phyloP scores from a whole-genome alignment of 495 filamentous ascomycete genomes.

The Lepraria neglecta region DNA sequence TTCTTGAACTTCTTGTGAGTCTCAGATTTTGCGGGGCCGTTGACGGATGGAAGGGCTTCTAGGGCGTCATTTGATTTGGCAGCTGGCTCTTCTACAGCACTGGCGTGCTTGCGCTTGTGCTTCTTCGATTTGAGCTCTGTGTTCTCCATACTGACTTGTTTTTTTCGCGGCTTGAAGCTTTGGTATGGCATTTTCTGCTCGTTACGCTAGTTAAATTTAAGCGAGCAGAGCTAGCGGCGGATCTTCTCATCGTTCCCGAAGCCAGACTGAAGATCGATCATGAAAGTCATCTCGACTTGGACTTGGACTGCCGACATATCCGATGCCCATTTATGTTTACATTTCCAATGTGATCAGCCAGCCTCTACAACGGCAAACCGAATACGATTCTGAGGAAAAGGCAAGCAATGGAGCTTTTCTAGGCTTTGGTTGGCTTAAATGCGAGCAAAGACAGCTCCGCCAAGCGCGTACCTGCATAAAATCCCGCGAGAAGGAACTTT shows the following conservation, averaged over 20 bases:
- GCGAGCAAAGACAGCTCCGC: not conserved
- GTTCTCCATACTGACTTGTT: constrained; percentile 37
- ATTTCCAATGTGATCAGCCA: not conserved
- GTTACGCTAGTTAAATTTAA: constrained; percentile 10
- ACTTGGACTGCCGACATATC: not conserved
- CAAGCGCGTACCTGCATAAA: constrained; percentile 5
- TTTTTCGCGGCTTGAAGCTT: not conserved
- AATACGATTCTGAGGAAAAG: not conserved
- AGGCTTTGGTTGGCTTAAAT: not conserved
- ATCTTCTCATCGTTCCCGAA: not conserved
- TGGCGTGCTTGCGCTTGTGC: constrained; percentile 55
- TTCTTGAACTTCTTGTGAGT: constrained; percentile 10
- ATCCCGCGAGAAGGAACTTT: no score
- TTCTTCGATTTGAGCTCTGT: constrained; percentile 59
- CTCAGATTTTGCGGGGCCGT: constrained; percentile 6
- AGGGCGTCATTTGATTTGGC: constrained; percentile 1
- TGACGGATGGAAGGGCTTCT: constrained; percentile 5
- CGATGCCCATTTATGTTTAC: not conserved
- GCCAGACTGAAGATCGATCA: no score
- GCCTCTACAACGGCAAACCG: no score
- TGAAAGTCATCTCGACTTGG: no score
- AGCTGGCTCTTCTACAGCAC: not conserved
- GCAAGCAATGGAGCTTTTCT: not conserved
- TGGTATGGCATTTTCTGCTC: not conserved
- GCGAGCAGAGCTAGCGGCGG: constrained; percentile 6